Percentiles rank a stretch among this genome's conserved stretches.
Conservation (phyloP, 108 stramenopile genomes). For the Fragilaria crotonensis region DNA sequence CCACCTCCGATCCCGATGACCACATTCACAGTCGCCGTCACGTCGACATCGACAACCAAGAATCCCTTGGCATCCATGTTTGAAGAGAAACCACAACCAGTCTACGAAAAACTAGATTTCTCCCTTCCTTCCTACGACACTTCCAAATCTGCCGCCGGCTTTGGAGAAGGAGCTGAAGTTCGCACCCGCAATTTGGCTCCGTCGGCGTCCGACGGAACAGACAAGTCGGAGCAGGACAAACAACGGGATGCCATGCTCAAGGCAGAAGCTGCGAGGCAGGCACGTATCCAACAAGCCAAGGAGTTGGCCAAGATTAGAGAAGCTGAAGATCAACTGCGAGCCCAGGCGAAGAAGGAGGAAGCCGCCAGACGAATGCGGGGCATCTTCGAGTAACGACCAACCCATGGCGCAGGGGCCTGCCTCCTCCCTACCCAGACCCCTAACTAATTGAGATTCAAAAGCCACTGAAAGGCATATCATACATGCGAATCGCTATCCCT, state of each 20-base stretch:
- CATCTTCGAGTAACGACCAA: slow-evolving; percentile 8
- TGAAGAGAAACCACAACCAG: slow-evolving; percentile 1
- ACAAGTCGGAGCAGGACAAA: not conserved
- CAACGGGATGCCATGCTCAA: slow-evolving; percentile 5
- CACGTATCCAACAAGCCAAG: not conserved
- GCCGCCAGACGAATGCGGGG: not conserved
- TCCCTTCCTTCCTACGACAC: slow-evolving; percentile 2
- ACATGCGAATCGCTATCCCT: no score
- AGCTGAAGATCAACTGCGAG: not conserved
- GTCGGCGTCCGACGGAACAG: not conserved
- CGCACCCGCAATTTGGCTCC: not conserved
- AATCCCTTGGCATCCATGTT: not conserved
- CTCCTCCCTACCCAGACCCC: no score
- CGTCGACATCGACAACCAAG: not conserved
- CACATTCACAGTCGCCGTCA: not conserved
- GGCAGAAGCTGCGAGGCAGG: slow-evolving; percentile 4
- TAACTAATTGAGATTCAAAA: no score
- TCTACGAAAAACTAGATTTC: slow-evolving; percentile 10
- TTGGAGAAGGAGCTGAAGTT: slow-evolving; percentile 1
- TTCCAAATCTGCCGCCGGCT: not conserved
- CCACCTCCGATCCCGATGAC: no score
- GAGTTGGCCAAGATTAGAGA: not conserved
- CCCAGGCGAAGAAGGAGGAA: not conserved
- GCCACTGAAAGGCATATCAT: no score
- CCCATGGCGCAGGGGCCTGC: no score